These are phyloP conservation scores for Penicillium nordicum DNA, from an alignment of 2,329 filamentous ascomycete species.

Conservation along the genomic window DNA sequence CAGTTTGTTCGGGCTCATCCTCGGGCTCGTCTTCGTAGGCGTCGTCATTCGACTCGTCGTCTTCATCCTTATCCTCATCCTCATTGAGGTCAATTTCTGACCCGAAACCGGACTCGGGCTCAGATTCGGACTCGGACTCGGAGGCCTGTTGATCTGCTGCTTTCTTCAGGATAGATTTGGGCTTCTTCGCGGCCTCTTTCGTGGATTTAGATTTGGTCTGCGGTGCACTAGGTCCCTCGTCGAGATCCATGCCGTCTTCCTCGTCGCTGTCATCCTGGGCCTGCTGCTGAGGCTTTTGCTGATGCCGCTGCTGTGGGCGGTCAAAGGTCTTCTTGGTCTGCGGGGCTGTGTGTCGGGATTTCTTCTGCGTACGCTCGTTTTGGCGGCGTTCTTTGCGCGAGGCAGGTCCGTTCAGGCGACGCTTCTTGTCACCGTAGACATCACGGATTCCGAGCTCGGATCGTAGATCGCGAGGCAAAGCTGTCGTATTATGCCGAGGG, in stretches of 20 bases:
- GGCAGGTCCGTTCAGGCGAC: conserved; percentile 28
- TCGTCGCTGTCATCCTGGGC: conserved; percentile 22
- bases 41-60: conserved; percentile 29
- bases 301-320: conserved; percentile 11
- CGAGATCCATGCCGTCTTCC: conserved; percentile 17
- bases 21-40: conserved; percentile 10
- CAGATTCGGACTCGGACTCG: conserved; percentile 11
- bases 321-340: conserved; percentile 16
- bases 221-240: conserved; percentile 17
- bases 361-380: conserved; percentile 62
- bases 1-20: conserved; percentile 10
- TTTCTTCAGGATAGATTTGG: conserved; percentile 40
- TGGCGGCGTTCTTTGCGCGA: conserved; percentile 65
- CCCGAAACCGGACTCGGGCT: not conserved
- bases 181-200: conserved; percentile 21
- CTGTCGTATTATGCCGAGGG: conserved; percentile 41
- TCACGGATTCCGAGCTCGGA: conserved; percentile 42
- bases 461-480: conserved; percentile 38
- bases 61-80: conserved; percentile 25
- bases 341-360: conserved; percentile 38
- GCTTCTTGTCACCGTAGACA: conserved; percentile 33
- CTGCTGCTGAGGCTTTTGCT: conserved; percentile 9
- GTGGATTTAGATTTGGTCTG: conserved; percentile 22
- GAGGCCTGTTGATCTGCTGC: conserved; percentile 24
- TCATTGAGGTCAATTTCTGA: conserved; percentile 1